Percentiles rank a stretch among this genome's conserved stretches.
These are phyloP conservation scores for Asterionellopsis glacialis DNA, from an alignment of 108 stramenopile species.

Conservation along the genomic window DNA sequence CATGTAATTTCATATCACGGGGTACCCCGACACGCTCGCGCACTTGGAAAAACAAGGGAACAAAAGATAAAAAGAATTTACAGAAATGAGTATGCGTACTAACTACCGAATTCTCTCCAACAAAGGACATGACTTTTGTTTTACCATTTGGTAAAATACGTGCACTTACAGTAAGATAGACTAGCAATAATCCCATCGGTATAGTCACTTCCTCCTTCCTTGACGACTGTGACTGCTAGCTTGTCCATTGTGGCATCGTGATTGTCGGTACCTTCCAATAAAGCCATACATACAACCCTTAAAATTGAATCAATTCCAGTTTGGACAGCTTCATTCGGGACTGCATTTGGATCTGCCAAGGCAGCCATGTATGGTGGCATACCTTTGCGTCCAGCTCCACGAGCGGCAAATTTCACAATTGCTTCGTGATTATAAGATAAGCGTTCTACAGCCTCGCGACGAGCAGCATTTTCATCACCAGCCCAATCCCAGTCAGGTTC, in stretches of 20 bases:
- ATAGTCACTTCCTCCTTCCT: slow-evolving; percentile 55
- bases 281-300: slow-evolving; percentile 50
- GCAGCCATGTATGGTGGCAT: slow-evolving; percentile 77
- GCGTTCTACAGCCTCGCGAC: slow-evolving; percentile 80
- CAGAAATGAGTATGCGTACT: no score
- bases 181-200: slow-evolving; percentile 38
- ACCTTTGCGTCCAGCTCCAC: slow-evolving; percentile 83
- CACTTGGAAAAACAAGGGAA: slow-evolving; percentile 10
- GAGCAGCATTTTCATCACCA: slow-evolving; percentile 53
- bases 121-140: no score
- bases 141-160: no score
- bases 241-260: slow-evolving; percentile 33
- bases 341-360: slow-evolving; percentile 83
- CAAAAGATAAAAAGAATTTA: no score
- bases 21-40: slow-evolving; percentile 92
- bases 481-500: slow-evolving; percentile 82
- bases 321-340: slow-evolving; percentile 53
- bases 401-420: slow-evolving; percentile 79
- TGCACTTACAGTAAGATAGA: slow-evolving; percentile 44
- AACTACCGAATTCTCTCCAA: no score
- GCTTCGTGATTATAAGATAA: slow-evolving; percentile 69
- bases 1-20: slow-evolving; percentile 86
- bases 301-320: slow-evolving; percentile 55
- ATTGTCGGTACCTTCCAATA: slow-evolving; percentile 48
- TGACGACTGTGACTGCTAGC: slow-evolving; percentile 35